A percentile compares a stretch with the other conserved stretches of the same genome.
Evolutionary conservation across 129 eudicot genomes (phyloP).

Genomic region (Logfia minima): DNA sequence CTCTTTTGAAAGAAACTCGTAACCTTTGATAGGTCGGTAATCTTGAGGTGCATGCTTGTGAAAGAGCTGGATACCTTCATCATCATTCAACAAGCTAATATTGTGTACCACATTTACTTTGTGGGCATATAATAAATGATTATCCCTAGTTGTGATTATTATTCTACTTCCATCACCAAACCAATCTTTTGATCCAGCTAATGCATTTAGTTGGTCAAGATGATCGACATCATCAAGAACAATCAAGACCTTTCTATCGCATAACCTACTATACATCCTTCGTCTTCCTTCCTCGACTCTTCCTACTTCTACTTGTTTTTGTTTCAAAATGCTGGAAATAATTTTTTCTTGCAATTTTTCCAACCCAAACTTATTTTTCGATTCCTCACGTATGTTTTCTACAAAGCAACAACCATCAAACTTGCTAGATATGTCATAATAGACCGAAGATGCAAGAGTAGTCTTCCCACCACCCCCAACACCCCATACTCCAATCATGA

Average conservation of each 20-base stretch:
- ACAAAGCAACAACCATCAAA: slow-evolving; percentile 7
- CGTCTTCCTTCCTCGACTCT: neutral
- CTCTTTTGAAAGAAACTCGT: neutral
- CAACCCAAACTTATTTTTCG: neutral
- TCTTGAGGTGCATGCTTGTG: neutral
- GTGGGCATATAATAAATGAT: neutral
- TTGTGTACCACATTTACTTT: neutral
- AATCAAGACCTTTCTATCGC: neutral
- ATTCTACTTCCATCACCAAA: neutral
- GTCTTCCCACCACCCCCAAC: neutral
- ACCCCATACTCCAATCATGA: neutral
- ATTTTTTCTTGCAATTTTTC: neutral
- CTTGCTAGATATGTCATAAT: neutral
- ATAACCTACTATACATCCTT: neutral
- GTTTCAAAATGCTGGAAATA: neutral
- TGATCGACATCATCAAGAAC: neutral
- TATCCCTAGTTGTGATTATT: neutral
- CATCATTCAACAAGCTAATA: neutral
- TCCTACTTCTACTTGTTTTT: neutral
- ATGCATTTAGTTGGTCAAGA: neutral
- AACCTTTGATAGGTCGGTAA: neutral
- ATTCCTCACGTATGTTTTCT: neutral
- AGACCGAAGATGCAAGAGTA: neutral
- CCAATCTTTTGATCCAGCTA: neutral
- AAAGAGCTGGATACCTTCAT: neutral